Evolutionary conservation across 225 moss, liverwort and hornwort species (phyloP).

Genomic region (Pleurozium schreberi): DNA sequence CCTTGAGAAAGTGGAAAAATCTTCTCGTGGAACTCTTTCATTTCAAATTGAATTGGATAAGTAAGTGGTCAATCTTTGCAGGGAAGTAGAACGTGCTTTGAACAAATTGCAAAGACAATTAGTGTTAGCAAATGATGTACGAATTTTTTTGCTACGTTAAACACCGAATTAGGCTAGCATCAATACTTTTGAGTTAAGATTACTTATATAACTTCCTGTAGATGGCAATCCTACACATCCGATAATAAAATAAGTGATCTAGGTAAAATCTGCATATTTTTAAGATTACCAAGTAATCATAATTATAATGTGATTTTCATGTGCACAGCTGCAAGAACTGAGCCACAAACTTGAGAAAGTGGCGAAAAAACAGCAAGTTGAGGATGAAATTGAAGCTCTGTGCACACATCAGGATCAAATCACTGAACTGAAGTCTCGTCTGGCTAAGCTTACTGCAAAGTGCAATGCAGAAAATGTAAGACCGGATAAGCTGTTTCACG

Average conservation of each 20-base stretch:
- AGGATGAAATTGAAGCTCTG: conserved; percentile 66
- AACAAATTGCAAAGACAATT: background rate
- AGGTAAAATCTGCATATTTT: background rate
- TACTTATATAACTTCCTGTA: too few species aligned
- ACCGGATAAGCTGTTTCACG: conserved; percentile 4
- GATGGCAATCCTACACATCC: background rate
- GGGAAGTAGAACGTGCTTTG: background rate
- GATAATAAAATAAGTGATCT: background rate
- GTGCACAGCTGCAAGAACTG: conserved; percentile 54
- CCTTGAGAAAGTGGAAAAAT: background rate
- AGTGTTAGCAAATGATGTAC: too few species aligned
- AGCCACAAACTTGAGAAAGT: conserved; percentile 73
- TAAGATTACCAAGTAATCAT: background rate
- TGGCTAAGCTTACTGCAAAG: conserved; percentile 36
- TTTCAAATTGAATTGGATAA: background rate
- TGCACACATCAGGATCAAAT: conserved; percentile 58
- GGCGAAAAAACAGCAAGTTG: conserved; percentile 60
- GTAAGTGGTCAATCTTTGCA: background rate
- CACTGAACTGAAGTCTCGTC: conserved; percentile 42
- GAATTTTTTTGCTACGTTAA: background rate
- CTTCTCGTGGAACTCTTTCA: background rate
- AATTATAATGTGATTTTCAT: background rate
- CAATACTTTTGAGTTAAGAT: background rate
- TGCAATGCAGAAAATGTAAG: conserved; percentile 6
- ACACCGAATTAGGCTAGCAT: background rate